Percentiles rank a stretch among this genome's conserved stretches.
Conservation (phyloP, 129 eudicot species). For the Artemisia argyi region DNA sequence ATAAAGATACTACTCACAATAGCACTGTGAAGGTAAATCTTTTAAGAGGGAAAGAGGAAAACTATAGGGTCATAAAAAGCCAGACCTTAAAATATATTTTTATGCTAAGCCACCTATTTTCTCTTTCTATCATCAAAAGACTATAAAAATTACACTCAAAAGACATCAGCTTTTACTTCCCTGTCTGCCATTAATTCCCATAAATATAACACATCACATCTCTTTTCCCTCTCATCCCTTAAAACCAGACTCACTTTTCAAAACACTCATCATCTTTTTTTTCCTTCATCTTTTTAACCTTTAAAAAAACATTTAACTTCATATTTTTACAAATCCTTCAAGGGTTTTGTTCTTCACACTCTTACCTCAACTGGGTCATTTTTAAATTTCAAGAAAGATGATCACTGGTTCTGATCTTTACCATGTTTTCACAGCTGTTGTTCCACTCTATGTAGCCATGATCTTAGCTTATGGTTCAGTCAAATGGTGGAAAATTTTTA, state of each 20-base stretch:
- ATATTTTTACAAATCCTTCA: conserved; percentile 4
- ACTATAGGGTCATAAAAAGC: no score
- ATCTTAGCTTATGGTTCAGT: conserved; percentile 91
- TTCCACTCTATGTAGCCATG: conserved; percentile 95
- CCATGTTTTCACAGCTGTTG: conserved; percentile 91
- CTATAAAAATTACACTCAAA: conserved; percentile 46
- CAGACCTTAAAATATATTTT: not conserved
- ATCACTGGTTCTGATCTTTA: conserved; percentile 68
- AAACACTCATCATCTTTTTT: conserved; percentile 7
- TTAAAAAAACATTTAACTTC: not conserved
- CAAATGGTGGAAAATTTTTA: conserved; percentile 93
- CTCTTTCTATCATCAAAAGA: conserved; percentile 49
- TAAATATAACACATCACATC: conserved; percentile 54
- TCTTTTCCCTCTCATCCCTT: conserved; percentile 36
- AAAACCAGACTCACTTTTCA: conserved; percentile 32
- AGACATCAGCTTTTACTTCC: conserved; percentile 61
- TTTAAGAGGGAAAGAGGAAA: no score
- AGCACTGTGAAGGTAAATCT: no score
- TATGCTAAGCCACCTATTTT: conserved; percentile 22
- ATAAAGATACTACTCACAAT: no score
- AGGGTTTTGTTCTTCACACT: conserved; percentile 18
- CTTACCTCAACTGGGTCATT: conserved; percentile 18
- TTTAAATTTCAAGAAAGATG: conserved; percentile 38
- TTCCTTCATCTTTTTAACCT: not conserved
- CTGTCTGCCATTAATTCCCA: conserved; percentile 80